Evolutionary conservation across 2,329 filamentous ascomycete species (phyloP).

Genomic region (Pochonia chlamydosporia): DNA sequence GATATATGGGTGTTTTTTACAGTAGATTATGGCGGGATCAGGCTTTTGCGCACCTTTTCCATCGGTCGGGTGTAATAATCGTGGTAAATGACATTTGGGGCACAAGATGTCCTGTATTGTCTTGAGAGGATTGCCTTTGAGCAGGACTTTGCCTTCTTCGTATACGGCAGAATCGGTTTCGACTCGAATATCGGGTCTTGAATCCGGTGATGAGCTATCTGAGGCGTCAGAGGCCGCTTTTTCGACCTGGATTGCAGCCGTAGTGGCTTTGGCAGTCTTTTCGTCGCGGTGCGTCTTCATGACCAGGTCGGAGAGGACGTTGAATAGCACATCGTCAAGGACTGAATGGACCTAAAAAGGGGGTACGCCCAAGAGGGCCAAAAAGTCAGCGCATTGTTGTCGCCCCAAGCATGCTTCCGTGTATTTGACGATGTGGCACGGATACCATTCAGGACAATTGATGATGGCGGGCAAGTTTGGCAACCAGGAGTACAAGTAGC

Average conservation of each 20-base stretch:
- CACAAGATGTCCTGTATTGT: conserved; percentile 68
- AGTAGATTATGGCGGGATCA: conserved; percentile 66
- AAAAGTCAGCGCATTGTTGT: conserved; percentile 4
- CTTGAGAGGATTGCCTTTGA: conserved; percentile 68
- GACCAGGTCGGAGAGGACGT: conserved; percentile 69
- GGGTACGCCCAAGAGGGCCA: background rate
- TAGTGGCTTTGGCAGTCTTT: conserved; percentile 64
- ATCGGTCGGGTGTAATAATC: conserved; percentile 66
- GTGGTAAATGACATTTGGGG: conserved; percentile 67
- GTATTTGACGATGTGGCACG: background rate
- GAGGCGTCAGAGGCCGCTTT: conserved; percentile 53
- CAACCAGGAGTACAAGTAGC: background rate
- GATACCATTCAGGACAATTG: background rate
- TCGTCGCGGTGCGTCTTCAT: conserved; percentile 72
- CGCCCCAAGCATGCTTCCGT: conserved; percentile 2
- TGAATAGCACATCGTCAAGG: conserved; percentile 70
- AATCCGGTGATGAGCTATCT: conserved; percentile 46
- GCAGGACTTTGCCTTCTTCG: conserved; percentile 60
- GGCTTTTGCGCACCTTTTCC: conserved; percentile 61
- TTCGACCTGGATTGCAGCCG: conserved; percentile 59
- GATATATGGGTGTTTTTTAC: conserved; percentile 73
- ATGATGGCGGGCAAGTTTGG: background rate
- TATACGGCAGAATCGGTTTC: conserved; percentile 66
- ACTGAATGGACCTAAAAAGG: conserved; percentile 53
- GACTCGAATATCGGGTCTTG: conserved; percentile 49